Conservation (phyloP, 495 filamentous ascomycete genomes). For the Wilcoxina mikolae region DNA sequence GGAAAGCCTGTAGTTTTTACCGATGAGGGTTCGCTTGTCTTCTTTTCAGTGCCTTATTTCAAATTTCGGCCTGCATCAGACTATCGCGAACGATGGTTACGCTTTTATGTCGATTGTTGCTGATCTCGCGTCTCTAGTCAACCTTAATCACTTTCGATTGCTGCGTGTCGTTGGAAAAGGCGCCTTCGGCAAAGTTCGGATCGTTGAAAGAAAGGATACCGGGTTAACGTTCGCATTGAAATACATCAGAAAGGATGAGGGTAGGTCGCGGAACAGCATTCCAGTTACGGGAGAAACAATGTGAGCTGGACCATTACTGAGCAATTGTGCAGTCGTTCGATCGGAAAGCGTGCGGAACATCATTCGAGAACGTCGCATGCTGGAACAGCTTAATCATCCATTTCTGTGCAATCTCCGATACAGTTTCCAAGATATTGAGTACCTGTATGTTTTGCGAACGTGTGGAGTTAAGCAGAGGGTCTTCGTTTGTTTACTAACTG, state of each 20-base stretch:
- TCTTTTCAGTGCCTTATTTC: no score
- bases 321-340: constrained; percentile 59
- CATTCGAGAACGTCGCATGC: constrained; percentile 90
- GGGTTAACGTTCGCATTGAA: constrained; percentile 88
- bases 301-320: no score
- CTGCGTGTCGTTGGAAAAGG: constrained; percentile 92
- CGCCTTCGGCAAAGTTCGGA: constrained; percentile 95
- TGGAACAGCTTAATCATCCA: constrained; percentile 92
- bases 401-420: constrained; percentile 98
- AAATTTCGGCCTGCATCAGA: no score
- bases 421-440: constrained; percentile 98
- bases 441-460: constrained; percentile 65
- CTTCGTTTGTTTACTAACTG: constrained; percentile 1
- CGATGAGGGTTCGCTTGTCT: constrained; percentile 63
- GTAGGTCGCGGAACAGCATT: constrained; percentile 37
- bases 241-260: constrained; percentile 98
- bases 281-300: neutral
- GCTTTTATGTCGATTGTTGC: neutral
- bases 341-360: constrained; percentile 97
- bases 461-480: no score
- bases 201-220: constrained; percentile 94
- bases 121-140: constrained; percentile 46
- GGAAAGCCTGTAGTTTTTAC: constrained; percentile 85
- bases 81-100: neutral
- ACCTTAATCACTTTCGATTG: constrained; percentile 92